These are phyloP conservation scores for Ramaria sp. DNA, from an alignment of 768 basidiomycete genomes.

Conservation along the genomic window DNA sequence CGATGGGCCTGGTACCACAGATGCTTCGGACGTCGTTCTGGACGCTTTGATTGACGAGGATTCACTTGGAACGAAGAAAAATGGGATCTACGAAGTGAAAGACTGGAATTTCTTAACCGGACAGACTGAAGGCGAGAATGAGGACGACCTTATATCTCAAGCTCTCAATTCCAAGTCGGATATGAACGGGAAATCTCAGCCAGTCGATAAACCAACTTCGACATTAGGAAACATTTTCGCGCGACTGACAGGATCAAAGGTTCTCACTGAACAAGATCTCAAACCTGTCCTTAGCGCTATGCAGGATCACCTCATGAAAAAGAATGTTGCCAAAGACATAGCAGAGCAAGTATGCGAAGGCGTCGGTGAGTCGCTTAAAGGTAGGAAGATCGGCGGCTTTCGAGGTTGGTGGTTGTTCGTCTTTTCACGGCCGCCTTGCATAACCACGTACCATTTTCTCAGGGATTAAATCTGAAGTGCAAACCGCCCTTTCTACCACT, in stretches of 20 bases:
- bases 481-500: constrained; percentile 70
- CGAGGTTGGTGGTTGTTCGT: constrained; percentile 47
- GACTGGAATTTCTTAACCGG: constrained; percentile 73
- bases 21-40: constrained; percentile 32
- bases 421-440: constrained; percentile 2
- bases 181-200: constrained; percentile 19
- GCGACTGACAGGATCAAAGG: constrained; percentile 75
- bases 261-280: constrained; percentile 72
- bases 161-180: constrained; percentile 36
- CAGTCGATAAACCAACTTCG: constrained; percentile 23
- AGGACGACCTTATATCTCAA: constrained; percentile 45
- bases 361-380: constrained; percentile 82
- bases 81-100: constrained; percentile 60
- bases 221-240: constrained; percentile 70
- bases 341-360: constrained; percentile 90
- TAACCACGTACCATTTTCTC: constrained; percentile 10
- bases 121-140: constrained; percentile 28
- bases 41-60: constrained; percentile 54
- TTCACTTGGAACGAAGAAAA: constrained; percentile 69
- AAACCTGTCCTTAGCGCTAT: constrained; percentile 84
- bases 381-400: constrained; percentile 85
- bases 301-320: constrained; percentile 97
- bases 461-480: constrained; percentile 83
- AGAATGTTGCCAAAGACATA: constrained; percentile 96
- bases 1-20: constrained; percentile 17